Evolutionary conservation across 2,329 filamentous ascomycete species (phyloP).

Genomic region (Domatiomyces globalis): DNA sequence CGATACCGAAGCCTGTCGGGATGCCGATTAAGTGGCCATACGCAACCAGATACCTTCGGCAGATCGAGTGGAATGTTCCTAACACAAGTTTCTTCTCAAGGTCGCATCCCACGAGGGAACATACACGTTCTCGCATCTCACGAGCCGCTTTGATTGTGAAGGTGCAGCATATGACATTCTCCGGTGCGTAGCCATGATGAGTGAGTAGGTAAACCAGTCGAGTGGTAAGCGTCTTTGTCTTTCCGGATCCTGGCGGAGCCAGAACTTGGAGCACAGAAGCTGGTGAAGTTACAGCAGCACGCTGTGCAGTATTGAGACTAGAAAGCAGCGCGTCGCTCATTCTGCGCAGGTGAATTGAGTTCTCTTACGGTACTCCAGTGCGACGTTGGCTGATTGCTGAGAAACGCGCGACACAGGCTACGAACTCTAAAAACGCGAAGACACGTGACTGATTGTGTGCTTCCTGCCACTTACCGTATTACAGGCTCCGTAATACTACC

Average conservation of each 20-base stretch:
- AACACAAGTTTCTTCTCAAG: constrained; percentile 64
- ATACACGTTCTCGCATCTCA: constrained; percentile 86
- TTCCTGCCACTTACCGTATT: no score
- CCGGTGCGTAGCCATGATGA: constrained; percentile 55
- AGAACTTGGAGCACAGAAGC: constrained; percentile 47
- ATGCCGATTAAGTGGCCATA: constrained; percentile 80
- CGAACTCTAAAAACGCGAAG: not conserved
- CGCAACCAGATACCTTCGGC: constrained; percentile 64
- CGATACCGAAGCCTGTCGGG: constrained; percentile 73
- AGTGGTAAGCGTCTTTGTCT: constrained; percentile 89
- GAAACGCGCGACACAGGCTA: not conserved
- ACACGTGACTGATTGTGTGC: not conserved
- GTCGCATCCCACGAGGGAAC: constrained; percentile 62
- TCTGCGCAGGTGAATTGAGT: not conserved
- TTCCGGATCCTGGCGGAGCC: constrained; percentile 58
- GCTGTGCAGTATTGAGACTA: constrained; percentile 52
- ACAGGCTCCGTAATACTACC: no score
- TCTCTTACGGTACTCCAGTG: not conserved
- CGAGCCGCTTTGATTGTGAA: constrained; percentile 91
- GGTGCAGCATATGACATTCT: constrained; percentile 86
- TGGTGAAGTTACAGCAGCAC: constrained; percentile 48
- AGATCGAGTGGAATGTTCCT: constrained; percentile 90
- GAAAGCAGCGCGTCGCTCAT: constrained; percentile 38
- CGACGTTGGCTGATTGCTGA: no score
- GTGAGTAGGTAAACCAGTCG: constrained; percentile 80